Percentiles rank a stretch among this genome's conserved stretches.
Conservation (phyloP, 306 rosid species). For the Cicer yamashitae region DNA sequence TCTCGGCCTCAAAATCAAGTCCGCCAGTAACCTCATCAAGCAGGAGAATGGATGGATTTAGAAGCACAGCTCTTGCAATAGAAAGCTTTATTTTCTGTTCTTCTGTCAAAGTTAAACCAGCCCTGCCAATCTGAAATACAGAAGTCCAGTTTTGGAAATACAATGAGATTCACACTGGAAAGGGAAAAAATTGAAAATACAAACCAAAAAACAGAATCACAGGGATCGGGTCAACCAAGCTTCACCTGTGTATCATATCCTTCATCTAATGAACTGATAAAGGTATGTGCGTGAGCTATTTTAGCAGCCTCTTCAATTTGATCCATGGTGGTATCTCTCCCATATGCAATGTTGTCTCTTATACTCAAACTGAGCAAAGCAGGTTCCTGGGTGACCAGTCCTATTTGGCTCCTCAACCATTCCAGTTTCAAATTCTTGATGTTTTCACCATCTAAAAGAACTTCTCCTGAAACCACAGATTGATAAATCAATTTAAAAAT, state of each 20-base stretch:
- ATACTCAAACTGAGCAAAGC: conserved; percentile 96
- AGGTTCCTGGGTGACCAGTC: conserved; percentile 98
- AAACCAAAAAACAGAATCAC: conserved; percentile 8
- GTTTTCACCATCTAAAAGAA: conserved; percentile 99
- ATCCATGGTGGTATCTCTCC: conserved; percentile 85
- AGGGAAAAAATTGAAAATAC: conserved; percentile 27
- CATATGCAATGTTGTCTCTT: conserved; percentile 98
- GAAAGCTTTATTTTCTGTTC: conserved; percentile 97
- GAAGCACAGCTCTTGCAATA: conserved; percentile 96
- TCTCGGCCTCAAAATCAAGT: conserved; percentile 99
- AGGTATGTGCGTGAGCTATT: conserved; percentile 97
- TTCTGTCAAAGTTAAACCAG: conserved; percentile 87
- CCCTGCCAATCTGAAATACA: conserved; percentile 90
- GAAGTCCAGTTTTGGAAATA: conserved; percentile 34
- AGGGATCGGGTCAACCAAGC: conserved; percentile 39
- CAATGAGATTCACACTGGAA: conserved; percentile 18
- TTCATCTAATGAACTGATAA: conserved; percentile 86
- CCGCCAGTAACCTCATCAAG: conserved; percentile 99
- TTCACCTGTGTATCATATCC: conserved; percentile 94
- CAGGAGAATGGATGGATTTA: conserved; percentile 93
- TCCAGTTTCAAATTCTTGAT: conserved; percentile 89
- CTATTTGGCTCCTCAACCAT: conserved; percentile 98
- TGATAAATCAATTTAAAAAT: conserved; percentile 41
- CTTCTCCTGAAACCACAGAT: conserved; percentile 92
- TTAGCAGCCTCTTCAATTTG: conserved; percentile 99